Evolutionary conservation across 2,329 filamentous ascomycete species (phyloP).

Genomic region (Xylariaceae sp.): DNA sequence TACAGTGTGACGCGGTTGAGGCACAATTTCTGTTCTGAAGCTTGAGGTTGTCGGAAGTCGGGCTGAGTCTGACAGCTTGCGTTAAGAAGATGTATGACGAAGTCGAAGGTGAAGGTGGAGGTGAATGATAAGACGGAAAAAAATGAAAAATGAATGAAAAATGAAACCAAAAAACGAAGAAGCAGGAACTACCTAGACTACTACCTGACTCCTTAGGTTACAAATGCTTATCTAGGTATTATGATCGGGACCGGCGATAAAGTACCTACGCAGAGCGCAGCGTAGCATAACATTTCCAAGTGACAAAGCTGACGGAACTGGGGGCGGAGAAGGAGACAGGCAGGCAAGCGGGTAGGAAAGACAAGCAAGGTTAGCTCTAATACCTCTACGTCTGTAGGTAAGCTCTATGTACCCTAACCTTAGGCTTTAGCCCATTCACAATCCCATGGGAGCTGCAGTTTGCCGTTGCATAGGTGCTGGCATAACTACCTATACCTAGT

Average conservation of each 20-base stretch:
- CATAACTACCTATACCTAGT: neutral
- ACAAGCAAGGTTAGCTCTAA: neutral
- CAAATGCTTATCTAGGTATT: neutral
- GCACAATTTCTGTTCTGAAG: conserved; percentile 6
- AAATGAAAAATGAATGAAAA: neutral
- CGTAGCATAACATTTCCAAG: neutral
- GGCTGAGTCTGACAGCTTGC: too few relatives aligned
- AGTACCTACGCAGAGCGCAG: neutral
- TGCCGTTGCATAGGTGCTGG: neutral
- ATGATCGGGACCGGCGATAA: neutral
- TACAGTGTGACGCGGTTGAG: conserved; percentile 9
- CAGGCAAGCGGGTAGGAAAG: neutral
- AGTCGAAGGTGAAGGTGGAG: too few relatives aligned
- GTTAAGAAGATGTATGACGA: too few relatives aligned
- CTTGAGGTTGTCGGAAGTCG: neutral
- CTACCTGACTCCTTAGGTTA: neutral
- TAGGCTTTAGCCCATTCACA: neutral
- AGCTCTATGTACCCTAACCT: too few relatives aligned
- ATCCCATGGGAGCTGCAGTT: neutral
- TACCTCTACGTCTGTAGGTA: too few relatives aligned
- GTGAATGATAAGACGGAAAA: conserved; percentile 1
- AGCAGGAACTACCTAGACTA: neutral
- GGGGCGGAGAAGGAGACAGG: neutral
- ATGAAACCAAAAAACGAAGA: neutral
- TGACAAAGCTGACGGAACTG: neutral